These are phyloP conservation scores for Arxiozyma slooffiae DNA, from an alignment of 1,139 yeast species.

Conservation along the genomic window DNA sequence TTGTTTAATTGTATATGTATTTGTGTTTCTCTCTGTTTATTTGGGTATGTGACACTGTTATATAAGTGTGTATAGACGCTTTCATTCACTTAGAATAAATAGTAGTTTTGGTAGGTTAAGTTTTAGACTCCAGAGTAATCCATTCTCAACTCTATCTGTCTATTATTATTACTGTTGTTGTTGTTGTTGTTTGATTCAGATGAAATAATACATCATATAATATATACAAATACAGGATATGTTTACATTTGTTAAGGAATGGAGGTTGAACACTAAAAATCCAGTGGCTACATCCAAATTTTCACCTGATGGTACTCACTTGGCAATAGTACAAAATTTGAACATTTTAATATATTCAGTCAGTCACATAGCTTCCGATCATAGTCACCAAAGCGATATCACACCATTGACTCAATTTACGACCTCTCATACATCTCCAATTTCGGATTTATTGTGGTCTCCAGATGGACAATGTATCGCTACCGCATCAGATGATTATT, in stretches of 20 bases:
- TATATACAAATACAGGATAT: background rate
- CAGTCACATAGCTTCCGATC: background rate
- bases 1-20: too few relatives aligned
- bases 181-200: background rate
- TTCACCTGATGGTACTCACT: slow-evolving; percentile 51
- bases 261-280: background rate
- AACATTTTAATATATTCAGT: slow-evolving; percentile 36
- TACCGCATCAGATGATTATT: slow-evolving; percentile 78
- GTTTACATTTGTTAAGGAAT: background rate
- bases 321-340: slow-evolving; percentile 51
- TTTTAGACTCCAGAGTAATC: too few relatives aligned
- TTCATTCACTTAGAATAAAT: too few relatives aligned
- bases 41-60: too few relatives aligned
- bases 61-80: too few relatives aligned
- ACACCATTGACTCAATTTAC: background rate
- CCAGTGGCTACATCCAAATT: slow-evolving; percentile 42
- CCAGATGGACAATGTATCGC: slow-evolving; percentile 70
- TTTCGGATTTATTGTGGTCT: slow-evolving; percentile 42
- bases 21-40: too few relatives aligned
- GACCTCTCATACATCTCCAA: slow-evolving; percentile 24
- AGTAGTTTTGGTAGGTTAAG: background rate
- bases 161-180: background rate
- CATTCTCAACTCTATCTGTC: background rate
- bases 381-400: background rate
- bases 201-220: background rate